These are phyloP conservation scores for Ophiostoma piceae DNA, from an alignment of 2,329 filamentous ascomycete species.

Conservation along the genomic window DNA sequence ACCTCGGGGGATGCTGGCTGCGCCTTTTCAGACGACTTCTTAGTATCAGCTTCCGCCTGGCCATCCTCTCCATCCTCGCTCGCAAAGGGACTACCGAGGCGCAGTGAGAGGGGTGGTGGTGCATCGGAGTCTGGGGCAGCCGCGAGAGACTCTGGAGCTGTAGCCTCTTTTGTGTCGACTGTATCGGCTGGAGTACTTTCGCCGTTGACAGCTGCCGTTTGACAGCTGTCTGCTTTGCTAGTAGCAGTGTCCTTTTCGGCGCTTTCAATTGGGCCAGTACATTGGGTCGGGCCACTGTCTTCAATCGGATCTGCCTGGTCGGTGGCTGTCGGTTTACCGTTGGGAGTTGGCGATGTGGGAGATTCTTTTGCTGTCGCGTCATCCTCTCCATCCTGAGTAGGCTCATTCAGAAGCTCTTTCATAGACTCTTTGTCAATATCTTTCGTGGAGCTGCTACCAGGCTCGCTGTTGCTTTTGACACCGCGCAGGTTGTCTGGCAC, in stretches of 20 bases:
- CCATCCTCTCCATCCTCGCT: neutral
- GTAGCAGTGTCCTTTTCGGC: neutral
- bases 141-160: neutral
- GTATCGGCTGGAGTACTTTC: neutral
- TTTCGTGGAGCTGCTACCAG: neutral
- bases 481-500: conserved; percentile 32
- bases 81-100: neutral
- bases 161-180: neutral
- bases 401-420: neutral
- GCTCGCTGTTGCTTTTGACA: neutral
- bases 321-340: neutral
- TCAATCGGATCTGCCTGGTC: neutral
- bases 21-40: neutral
- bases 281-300: no score
- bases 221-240: neutral
- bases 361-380: neutral
- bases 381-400: neutral
- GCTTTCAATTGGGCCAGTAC: neutral
- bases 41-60: neutral
- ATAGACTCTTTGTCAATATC: neutral
- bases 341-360: neutral
- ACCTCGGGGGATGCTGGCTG: neutral
- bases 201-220: neutral
- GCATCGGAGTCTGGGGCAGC: neutral
- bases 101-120: neutral